A percentile compares a stretch with the other conserved stretches of the same genome.
These are phyloP conservation scores for Tricholoma saponaceum DNA, from an alignment of 768 basidiomycete species.

Conservation along the genomic window DNA sequence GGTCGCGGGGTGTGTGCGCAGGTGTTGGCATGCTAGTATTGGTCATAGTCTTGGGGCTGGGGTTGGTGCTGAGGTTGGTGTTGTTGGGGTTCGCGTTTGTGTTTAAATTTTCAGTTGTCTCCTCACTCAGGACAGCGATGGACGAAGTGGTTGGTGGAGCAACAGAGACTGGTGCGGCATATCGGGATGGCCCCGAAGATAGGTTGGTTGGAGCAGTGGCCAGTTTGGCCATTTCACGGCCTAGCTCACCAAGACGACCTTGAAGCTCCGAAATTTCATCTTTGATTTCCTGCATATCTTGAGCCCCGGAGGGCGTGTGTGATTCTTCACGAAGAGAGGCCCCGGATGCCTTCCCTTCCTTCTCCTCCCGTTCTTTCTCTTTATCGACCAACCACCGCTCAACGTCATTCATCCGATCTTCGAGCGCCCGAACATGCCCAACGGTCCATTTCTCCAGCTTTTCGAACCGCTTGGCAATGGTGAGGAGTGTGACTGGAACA, in stretches of 20 bases:
- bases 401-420: constrained; percentile 90
- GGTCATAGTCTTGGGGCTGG: no score
- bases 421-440: constrained; percentile 82
- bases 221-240: constrained; percentile 76
- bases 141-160: constrained; percentile 47
- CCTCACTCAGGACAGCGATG: constrained; percentile 28
- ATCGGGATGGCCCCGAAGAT: constrained; percentile 46
- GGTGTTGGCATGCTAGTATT: neutral
- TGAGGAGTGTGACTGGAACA: constrained; percentile 66
- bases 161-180: constrained; percentile 40
- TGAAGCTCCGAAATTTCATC: constrained; percentile 73
- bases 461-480: constrained; percentile 78
- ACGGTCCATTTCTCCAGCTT: constrained; percentile 91
- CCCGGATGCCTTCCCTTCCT: neutral
- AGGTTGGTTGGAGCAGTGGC: constrained; percentile 48
- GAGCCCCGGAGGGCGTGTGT: constrained; percentile 21
- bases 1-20: neutral
- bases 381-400: constrained; percentile 86
- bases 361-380: constrained; percentile 61
- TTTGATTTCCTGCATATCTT: constrained; percentile 50
- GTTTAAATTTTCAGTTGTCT: neutral
- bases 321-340: constrained; percentile 14
- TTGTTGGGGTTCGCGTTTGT: neutral
- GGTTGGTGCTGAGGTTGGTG: no score
- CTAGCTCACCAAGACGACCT: constrained; percentile 69